Evolutionary conservation across 1,284 basidiomycete genomes (phyloP).

Genomic region (Rhodotorula sp.): DNA sequence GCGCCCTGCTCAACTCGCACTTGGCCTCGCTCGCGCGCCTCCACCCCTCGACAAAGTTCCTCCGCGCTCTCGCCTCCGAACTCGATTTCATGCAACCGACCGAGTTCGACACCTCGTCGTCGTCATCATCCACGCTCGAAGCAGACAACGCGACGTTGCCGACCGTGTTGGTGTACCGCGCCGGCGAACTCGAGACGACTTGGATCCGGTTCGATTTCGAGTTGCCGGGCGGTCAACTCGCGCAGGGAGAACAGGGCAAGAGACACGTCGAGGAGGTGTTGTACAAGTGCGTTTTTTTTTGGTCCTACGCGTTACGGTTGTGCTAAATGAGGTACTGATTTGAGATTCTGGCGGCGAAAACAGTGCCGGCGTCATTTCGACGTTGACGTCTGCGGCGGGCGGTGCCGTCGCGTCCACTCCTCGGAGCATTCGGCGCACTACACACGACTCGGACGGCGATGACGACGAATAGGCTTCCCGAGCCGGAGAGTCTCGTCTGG

Average conservation of each 20-base stretch:
- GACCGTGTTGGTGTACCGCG: conserved; percentile 75
- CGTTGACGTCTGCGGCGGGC: too few species aligned
- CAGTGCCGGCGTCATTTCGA: background rate
- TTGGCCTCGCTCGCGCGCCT: conserved; percentile 66
- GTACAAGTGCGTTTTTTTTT: conserved; percentile 8
- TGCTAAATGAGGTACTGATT: too few species aligned
- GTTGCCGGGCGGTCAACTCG: conserved; percentile 3
- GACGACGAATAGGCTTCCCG: too few species aligned
- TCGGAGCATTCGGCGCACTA: too few species aligned
- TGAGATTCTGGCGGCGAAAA: background rate
- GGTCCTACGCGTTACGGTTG: too few species aligned
- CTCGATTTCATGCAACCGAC: conserved; percentile 66
- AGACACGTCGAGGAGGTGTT: conserved; percentile 25
- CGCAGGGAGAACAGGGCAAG: conserved; percentile 13
- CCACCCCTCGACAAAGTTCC: conserved; percentile 72
- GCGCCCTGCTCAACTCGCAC: conserved; percentile 66
- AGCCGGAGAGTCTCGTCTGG: too few species aligned
- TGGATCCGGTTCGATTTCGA: conserved; percentile 39
- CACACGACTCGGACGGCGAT: too few species aligned
- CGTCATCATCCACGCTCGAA: background rate
- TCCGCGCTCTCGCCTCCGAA: conserved; percentile 68
- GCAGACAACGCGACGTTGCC: conserved; percentile 72
- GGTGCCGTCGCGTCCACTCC: too few species aligned
- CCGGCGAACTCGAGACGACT: conserved; percentile 61
- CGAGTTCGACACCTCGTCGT: background rate